A percentile compares a stretch with the other conserved stretches of the same genome.
Conservation (phyloP, 352 stramenopile species). For the Peronospora destructor region DNA sequence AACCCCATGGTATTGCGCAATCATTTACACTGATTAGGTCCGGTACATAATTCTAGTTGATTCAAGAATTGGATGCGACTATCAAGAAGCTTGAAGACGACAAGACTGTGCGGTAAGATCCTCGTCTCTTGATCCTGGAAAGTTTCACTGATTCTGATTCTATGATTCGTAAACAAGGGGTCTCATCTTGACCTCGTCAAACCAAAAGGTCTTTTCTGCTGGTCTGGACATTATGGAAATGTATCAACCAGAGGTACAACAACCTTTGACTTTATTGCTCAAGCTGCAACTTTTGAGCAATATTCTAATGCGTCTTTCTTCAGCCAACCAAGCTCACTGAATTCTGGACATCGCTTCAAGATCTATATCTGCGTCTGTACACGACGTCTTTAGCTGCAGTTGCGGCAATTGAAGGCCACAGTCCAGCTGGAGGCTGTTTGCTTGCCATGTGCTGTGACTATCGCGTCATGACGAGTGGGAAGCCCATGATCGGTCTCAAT, state of each 20-base stretch:
- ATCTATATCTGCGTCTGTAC: constrained; percentile 91
- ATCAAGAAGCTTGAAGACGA: constrained; percentile 70
- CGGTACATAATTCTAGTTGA: constrained; percentile 32
- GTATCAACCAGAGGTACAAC: constrained; percentile 69
- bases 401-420: constrained; percentile 88
- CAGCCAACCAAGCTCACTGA: constrained; percentile 52
- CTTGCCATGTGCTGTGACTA: constrained; percentile 93
- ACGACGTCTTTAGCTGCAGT: constrained; percentile 83
- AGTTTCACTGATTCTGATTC: too few relatives aligned
- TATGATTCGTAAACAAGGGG: constrained; percentile 26
- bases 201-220: constrained; percentile 84
- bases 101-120: constrained; percentile 58
- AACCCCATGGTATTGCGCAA: background rate
- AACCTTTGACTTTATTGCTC: background rate
- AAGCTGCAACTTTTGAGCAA: background rate
- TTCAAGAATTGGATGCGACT: constrained; percentile 56
- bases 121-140: too few relatives aligned
- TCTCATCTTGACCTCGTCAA: constrained; percentile 73
- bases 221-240: constrained; percentile 92
- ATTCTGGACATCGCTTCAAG: constrained; percentile 91
- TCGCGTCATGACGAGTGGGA: constrained; percentile 86
- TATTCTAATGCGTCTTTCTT: background rate
- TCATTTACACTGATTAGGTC: background rate
- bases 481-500: constrained; percentile 90
- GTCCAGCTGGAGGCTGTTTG: constrained; percentile 89